These are phyloP conservation scores for Arachnomyces sp. DNA, from an alignment of 2,329 filamentous ascomycete genomes.

Conservation along the genomic window DNA sequence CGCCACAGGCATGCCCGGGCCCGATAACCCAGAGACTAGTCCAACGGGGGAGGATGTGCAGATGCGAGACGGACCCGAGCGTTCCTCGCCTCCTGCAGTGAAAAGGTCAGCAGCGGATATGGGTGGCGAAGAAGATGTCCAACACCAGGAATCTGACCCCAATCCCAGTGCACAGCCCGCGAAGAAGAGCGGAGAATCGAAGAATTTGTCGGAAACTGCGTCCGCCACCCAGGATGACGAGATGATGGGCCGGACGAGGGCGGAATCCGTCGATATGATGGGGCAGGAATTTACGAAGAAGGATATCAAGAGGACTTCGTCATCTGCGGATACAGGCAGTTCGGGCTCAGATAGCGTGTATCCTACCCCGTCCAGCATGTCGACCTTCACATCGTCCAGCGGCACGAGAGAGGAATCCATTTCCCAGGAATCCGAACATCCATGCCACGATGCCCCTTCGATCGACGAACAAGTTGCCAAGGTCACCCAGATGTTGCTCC, in stretches of 20 bases:
- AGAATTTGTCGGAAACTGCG: conserved; percentile 6
- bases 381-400: conserved; percentile 25
- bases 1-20: conserved; percentile 35
- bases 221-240: conserved; percentile 8
- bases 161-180: conserved; percentile 3
- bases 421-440: conserved; percentile 13
- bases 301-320: conserved; percentile 13
- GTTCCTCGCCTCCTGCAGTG: conserved; percentile 44
- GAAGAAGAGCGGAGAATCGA: conserved; percentile 15
- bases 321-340: conserved; percentile 21
- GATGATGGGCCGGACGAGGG: conserved; percentile 17
- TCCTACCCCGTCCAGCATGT: conserved; percentile 31
- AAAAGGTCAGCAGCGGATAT: conserved; percentile 49
- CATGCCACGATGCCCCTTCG: conserved; percentile 26
- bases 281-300: conserved; percentile 20
- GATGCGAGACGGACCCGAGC: conserved; percentile 27
- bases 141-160: conserved; percentile 1
- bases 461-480: conserved; percentile 65
- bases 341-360: conserved; percentile 28
- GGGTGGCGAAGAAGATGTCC: conserved; percentile 33
- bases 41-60: conserved; percentile 18
- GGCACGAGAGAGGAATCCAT: conserved; percentile 22
- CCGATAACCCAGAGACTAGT: conserved; percentile 21
- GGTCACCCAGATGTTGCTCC: conserved; percentile 52
- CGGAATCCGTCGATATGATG: conserved; percentile 38